Evolutionary conservation across 768 basidiomycete genomes (phyloP), one percentile per base, ranked within the genome.

Genomic region (Phylloporus sp.): DNA sequence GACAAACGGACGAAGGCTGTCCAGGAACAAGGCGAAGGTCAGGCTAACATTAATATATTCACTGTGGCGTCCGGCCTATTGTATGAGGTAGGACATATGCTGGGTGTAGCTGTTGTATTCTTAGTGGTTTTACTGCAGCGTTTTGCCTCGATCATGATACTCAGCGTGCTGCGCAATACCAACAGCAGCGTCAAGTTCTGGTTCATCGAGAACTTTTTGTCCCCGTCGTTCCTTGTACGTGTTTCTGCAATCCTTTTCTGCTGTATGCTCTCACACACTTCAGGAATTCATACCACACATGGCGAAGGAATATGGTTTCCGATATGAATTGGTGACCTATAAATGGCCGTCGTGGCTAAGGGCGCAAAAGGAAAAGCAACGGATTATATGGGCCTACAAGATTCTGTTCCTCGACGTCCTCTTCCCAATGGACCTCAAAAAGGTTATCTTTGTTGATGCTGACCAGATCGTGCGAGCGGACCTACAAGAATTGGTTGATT

Each of bases 121-220:
- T 63, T 1, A 60, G 29, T 8, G 12, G 20, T 41, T 34, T 36
- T 35, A 8, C 20, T 38, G 57, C 49, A 98, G 93, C 86, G 97
- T 15, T 98, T 99, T 71, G 94, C 86, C 0, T 92, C 91, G 9
- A 97, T 99, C 72, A 99, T 98, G 97, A 91, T 97, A 50, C 76
- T 97, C 31, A 95, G 93, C 59, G 97, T 99, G 28, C 76, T 98
- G 57, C 85, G 86, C 35, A 95, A 98, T 64, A 98, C 97, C 16
- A 85, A 93, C 18, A 89, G 87, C 62, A 88, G 84, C 24, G 95
- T 99, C 69, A 99, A 99, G 69, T 99, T 98, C 73, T 98, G 97
- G 97, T 98, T 98, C 72, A 98, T 99, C 57, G 91, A 97, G 67
- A 98, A 99, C 72, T 99, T 99, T 80, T 79, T 98, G 13, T 98